Percentiles rank a stretch among this genome's conserved stretches.
Conservation (phyloP, 306 rosid species). For the Hylodesmum podocarpum region DNA sequence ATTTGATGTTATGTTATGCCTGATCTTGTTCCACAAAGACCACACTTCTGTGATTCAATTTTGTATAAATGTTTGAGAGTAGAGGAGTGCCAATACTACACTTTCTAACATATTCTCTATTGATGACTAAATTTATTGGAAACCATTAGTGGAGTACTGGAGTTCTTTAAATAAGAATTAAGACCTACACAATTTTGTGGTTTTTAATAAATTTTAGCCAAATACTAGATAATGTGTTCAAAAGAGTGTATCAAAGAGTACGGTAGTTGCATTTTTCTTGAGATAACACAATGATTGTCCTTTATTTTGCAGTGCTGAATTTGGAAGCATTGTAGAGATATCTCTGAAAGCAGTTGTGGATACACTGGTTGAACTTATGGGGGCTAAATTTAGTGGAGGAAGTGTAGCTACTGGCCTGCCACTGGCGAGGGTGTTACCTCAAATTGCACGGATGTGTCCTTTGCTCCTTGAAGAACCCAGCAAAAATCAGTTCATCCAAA, state of each 20-base stretch:
- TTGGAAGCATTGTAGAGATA: slow-evolving; percentile 55
- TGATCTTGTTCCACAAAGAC: background rate
- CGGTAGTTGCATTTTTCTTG: background rate
- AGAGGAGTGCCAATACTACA: background rate
- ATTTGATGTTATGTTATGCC: background rate
- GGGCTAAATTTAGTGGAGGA: slow-evolving; percentile 55
- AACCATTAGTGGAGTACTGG: background rate
- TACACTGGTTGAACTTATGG: slow-evolving; percentile 55
- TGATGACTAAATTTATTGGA: background rate
- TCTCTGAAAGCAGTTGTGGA: slow-evolving; percentile 68
- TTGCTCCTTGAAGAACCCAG: slow-evolving; percentile 67
- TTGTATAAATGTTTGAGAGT: background rate
- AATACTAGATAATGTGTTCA: background rate
- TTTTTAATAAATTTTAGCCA: background rate
- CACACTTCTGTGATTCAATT: background rate
- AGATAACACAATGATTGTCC: background rate
- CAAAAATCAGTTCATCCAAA: slow-evolving; percentile 68
- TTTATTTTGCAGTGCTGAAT: slow-evolving; percentile 62
- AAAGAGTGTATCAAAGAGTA: background rate
- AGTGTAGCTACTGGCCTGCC: slow-evolving; percentile 55
- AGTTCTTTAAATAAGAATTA: background rate
- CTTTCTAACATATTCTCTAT: background rate
- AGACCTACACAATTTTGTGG: background rate
- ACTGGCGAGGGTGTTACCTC: slow-evolving; percentile 74
- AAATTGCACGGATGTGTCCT: slow-evolving; percentile 76